phyloP scores from a whole-genome alignment of 1,284 basidiomycete genomes.

The Anthracocystis panici-leucophaei region DNA sequence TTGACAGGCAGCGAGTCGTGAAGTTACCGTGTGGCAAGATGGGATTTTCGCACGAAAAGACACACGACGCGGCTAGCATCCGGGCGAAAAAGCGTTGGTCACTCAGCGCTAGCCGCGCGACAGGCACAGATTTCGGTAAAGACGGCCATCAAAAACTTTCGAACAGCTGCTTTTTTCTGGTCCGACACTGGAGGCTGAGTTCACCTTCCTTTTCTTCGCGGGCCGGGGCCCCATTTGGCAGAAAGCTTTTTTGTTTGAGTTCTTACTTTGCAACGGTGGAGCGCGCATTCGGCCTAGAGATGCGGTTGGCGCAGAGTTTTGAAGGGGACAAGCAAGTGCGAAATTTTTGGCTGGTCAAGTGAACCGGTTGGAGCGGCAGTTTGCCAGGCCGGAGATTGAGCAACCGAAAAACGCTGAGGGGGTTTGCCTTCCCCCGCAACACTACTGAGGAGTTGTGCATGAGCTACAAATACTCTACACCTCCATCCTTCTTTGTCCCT shows the following conservation, averaged over 20 bases:
- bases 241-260: too few species aligned
- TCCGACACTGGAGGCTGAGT: too few species aligned
- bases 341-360: neutral
- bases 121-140: conserved; percentile 22
- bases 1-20: too few species aligned
- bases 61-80: neutral
- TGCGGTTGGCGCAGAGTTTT: neutral
- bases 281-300: neutral
- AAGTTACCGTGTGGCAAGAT: too few species aligned
- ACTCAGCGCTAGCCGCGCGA: conserved; percentile 13
- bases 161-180: neutral
- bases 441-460: neutral
- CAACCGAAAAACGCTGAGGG: neutral
- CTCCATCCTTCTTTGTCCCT: neutral
- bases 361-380: conserved; percentile 36
- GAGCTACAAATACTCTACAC: conserved; percentile 12
- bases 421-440: conserved; percentile 23
- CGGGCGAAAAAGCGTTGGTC: conserved; percentile 13
- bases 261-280: too few species aligned
- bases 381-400: conserved; percentile 11
- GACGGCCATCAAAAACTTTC: conserved; percentile 13
- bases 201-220: neutral
- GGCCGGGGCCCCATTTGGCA: conserved; percentile 9
- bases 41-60: conserved; percentile 33
- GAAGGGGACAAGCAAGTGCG: neutral